Evolutionary conservation across 2,329 filamentous ascomycete genomes (phyloP), one percentile per base, ranked within the genome.

Genomic region (Diaporthe sp.): DNA sequence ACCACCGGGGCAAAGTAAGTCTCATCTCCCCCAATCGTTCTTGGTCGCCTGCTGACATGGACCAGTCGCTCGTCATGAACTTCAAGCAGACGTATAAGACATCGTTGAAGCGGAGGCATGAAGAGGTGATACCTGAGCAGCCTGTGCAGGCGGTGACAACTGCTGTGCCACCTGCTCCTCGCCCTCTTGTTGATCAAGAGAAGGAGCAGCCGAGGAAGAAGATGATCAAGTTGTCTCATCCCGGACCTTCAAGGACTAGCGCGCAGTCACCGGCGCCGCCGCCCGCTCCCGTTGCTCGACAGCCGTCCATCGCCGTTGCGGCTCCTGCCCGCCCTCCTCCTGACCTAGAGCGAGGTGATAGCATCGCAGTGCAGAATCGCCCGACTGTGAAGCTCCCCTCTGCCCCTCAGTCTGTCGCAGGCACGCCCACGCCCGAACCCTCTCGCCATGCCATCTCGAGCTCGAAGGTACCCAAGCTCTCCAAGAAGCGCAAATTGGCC

Each of bases 21-120:
- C 19, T 49, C 15, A 19, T 19, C 9, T 31, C n/a, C 28, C 6
- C 22, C 44, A 7, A 13, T 25, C 13, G 15, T 34, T 39, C n/a
- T 37, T 10, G 22, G 25, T 12, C 25, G 9, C 25, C 34, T 65
- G 71, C 74, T 73, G 51, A 77, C 58, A 42, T 31, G 55, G 75
- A 70, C 76, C 67, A 75, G 49, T 70, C 74, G 49, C 58, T 58
- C 19, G 58, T 78, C 55, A 49, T 70, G 67, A 80, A 76, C 77
- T 78, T 77, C 76, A 80, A 55, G 58, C 80, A 71, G 71, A 76
- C 42, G 76, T 79, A 67, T 53, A 75, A 74, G 62, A 78, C 76
- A 13, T 74, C 70, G 44, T 53, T 72, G 75, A 86, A 87, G 71
- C 85, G 87, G 61, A 90, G 92, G 80, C 92, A 91, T 31, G 86